Conservation (phyloP, 2,329 filamentous ascomycete species). For the Ophiostoma sp. region DNA sequence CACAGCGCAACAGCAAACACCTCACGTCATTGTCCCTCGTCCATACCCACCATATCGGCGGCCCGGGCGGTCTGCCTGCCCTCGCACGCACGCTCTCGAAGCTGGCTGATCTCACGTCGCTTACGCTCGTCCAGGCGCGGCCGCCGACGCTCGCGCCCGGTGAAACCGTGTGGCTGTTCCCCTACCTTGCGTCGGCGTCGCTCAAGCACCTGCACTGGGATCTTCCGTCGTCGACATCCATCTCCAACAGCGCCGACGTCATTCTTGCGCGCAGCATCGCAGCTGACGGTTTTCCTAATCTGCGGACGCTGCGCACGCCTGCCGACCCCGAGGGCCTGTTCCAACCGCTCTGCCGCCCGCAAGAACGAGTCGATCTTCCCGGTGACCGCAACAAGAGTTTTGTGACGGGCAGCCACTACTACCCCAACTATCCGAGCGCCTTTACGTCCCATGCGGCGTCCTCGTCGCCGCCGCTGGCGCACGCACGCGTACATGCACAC, state of each 20-base stretch:
- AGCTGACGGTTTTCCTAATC: constrained; percentile 55
- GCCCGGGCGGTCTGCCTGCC: constrained; percentile 46
- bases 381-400: constrained; percentile 40
- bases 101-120: constrained; percentile 43
- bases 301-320: constrained; percentile 57
- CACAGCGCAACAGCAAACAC: constrained; percentile 37
- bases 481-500: too few species aligned
- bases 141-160: constrained; percentile 52
- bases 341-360: constrained; percentile 62
- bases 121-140: constrained; percentile 48
- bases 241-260: constrained; percentile 43
- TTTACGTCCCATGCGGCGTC: neutral
- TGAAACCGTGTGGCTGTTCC: constrained; percentile 57
- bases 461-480: neutral
- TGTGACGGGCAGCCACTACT: neutral
- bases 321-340: constrained; percentile 65
- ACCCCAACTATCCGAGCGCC: neutral
- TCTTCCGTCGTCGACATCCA: constrained; percentile 47
- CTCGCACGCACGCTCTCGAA: constrained; percentile 56
- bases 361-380: constrained; percentile 48
- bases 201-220: constrained; percentile 59
- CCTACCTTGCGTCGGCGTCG: constrained; percentile 54
- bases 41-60: constrained; percentile 43
- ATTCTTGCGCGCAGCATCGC: constrained; percentile 60
- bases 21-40: constrained; percentile 50